These are phyloP conservation scores for Dendrobium huoshanense DNA, from an alignment of 106 monocot genomes.

Conservation along the genomic window DNA sequence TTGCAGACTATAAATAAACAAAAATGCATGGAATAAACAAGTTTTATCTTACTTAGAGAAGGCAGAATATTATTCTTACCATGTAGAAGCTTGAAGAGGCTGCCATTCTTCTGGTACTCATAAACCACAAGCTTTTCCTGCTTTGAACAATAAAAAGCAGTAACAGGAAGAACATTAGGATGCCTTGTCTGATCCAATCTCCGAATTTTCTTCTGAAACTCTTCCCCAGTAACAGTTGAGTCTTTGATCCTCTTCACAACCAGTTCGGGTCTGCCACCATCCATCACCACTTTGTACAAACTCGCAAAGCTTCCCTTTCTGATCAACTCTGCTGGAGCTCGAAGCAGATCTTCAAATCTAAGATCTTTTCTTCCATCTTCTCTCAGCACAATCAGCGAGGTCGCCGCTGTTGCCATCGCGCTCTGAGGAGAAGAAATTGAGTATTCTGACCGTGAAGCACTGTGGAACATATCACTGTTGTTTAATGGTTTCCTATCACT, in stretches of 20 bases:
- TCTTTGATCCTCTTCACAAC: constrained; percentile 54
- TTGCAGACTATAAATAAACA: too few relatives aligned
- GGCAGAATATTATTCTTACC: constrained; percentile 17
- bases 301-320: constrained; percentile 38
- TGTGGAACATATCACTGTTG: background rate
- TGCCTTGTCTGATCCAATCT: constrained; percentile 21
- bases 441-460: constrained; percentile 12
- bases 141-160: constrained; percentile 47
- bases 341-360: constrained; percentile 41
- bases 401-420: background rate
- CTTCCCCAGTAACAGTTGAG: constrained; percentile 6
- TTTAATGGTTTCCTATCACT: background rate
- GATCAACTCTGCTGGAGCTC: constrained; percentile 46
- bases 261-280: constrained; percentile 9
- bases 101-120: constrained; percentile 41
- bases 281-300: constrained; percentile 34
- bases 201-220: constrained; percentile 40
- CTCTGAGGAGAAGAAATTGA: constrained; percentile 8
- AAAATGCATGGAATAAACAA: too few relatives aligned
- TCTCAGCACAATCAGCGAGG: constrained; percentile 24
- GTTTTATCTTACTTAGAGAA: background rate
- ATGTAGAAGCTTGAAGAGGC: constrained; percentile 45
- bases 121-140: constrained; percentile 66
- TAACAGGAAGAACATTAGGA: constrained; percentile 19
- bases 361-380: constrained; percentile 8